Evolutionary conservation across 208 protist genomes (phyloP), one percentile per base, ranked within the genome.

Genomic region (Trypanosomatidae sp.): DNA sequence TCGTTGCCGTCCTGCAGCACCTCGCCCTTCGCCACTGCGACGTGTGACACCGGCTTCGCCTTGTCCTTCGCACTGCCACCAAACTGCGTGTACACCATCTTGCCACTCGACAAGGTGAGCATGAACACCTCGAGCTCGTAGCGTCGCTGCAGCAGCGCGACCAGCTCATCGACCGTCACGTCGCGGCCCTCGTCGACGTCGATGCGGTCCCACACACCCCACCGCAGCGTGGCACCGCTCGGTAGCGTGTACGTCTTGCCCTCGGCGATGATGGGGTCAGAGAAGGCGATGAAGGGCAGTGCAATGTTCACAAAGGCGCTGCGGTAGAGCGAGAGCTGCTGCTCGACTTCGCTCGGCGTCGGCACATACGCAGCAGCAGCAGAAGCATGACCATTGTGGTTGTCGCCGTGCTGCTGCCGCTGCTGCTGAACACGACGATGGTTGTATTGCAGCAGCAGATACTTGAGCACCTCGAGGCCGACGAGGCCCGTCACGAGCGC

Each of bases 251-350:
- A 91, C 11, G 48, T 64, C 16, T 41, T 44, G 2, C 56, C 71
- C 21, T 64, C 43, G 22, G 82, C 63, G n/a, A 71, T 54, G 26
- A 82, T 69, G n/a, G 97, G 97, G 47, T 99, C 97, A 6, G 91
- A 92, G 46, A 98, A 97, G 43, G 74, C 72, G 30, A 98, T 57
- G 53, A 99, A 91, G 4, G 97, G 97, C 3, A 99, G 76, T 10
- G 96, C 97, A 15, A 99, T 80, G 66, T 99, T 99, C 13, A 98
- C 74, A 72, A 99, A 99, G 23, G 73, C 69, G 56, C 96, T 98
- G 53, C 96, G 96, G 61, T 75, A 95, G 19, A 74, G 44, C 24
- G 56, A 66, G 7, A 94, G 63, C 24, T 85, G 66, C 52, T 55
- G 39, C 35, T 58, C 53, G 13, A 71, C 57, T 23, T 84, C 60